These are phyloP conservation scores for Penicillium sp. DNA, from an alignment of 2,329 filamentous ascomycete genomes.

Conservation along the genomic window DNA sequence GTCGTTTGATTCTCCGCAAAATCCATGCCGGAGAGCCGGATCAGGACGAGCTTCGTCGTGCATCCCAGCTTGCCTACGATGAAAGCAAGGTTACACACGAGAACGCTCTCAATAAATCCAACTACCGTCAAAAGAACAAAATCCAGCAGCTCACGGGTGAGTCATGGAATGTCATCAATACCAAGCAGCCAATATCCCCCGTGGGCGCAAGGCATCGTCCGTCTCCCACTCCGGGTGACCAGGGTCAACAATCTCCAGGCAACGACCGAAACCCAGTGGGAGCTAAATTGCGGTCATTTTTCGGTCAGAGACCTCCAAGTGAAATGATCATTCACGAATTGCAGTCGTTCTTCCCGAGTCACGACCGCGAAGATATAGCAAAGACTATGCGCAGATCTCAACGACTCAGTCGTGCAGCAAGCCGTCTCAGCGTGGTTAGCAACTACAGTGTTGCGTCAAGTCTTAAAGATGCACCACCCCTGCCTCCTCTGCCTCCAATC, in stretches of 20 bases:
- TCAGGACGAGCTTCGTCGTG: conserved; percentile 80
- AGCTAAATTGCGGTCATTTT: conserved; percentile 65
- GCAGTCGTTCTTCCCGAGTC: conserved; percentile 95
- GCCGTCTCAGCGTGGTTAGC: conserved; percentile 89
- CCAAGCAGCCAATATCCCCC: conserved; percentile 86
- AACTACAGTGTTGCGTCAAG: conserved; percentile 92
- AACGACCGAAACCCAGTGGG: conserved; percentile 41
- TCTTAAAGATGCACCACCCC: conserved; percentile 77
- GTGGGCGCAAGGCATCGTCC: conserved; percentile 47
- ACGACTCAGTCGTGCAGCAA: conserved; percentile 88
- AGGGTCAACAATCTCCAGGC: conserved; percentile 31
- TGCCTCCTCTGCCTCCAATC: conserved; percentile 28
- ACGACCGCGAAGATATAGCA: conserved; percentile 92
- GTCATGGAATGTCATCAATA: conserved; percentile 70
- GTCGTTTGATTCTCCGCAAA: conserved; percentile 86
- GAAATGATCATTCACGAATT: conserved; percentile 97
- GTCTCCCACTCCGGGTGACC: conserved; percentile 28
- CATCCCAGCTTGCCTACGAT: conserved; percentile 86
- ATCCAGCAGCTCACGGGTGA: conserved; percentile 88
- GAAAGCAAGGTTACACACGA: conserved; percentile 77
- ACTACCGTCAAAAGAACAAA: conserved; percentile 82
- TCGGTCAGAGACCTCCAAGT: conserved; percentile 89
- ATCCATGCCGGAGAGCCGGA: conserved; percentile 92
- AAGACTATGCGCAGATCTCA: conserved; percentile 90
- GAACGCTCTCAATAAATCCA: conserved; percentile 63